phyloP scores from a whole-genome alignment of 805 yeast species.

The Sugiyamaella valdiviana region DNA sequence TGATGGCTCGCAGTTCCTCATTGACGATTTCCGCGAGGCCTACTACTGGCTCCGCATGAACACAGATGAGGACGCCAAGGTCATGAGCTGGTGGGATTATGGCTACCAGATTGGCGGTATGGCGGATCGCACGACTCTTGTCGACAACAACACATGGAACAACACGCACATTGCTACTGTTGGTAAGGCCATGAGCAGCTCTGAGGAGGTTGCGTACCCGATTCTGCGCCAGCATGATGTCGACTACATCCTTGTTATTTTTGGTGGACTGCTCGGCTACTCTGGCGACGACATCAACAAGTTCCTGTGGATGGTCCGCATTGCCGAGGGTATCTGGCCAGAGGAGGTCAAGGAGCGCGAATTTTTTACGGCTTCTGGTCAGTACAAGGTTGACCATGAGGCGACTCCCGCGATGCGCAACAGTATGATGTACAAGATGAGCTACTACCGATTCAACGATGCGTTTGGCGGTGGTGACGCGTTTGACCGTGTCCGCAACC shows the following conservation, averaged over 20 bases:
- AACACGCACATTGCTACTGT: constrained; percentile 99
- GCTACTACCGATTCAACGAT: constrained; percentile 79
- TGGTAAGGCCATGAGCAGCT: constrained; percentile 93
- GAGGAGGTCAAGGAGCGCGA: constrained; percentile 88
- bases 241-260: constrained; percentile 85
- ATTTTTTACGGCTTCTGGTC: constrained; percentile 79
- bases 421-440: constrained; percentile 91
- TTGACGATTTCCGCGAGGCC: constrained; percentile 98
- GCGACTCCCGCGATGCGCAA: constrained; percentile 85
- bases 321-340: constrained; percentile 99
- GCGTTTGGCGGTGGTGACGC: constrained; percentile 43
- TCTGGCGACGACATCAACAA: constrained; percentile 96
- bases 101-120: constrained; percentile 99
- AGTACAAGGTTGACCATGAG: constrained; percentile 73
- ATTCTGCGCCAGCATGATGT: constrained; percentile 88
- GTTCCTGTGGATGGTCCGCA: constrained; percentile 97
- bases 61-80: constrained; percentile 90
- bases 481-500: constrained; percentile 83
- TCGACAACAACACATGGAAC: constrained; percentile 98
- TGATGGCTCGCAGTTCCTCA: constrained; percentile 77
- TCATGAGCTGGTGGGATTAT: constrained; percentile 99
- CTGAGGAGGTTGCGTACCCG: constrained; percentile 82
- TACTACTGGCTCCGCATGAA: constrained; percentile 98
- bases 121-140: constrained; percentile 98
- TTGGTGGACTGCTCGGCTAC: constrained; percentile 90